Percentiles rank a stretch among this genome's conserved stretches.
phyloP scores from a whole-genome alignment of 495 filamentous ascomycete genomes.

The Elasticomyces elasticus region DNA sequence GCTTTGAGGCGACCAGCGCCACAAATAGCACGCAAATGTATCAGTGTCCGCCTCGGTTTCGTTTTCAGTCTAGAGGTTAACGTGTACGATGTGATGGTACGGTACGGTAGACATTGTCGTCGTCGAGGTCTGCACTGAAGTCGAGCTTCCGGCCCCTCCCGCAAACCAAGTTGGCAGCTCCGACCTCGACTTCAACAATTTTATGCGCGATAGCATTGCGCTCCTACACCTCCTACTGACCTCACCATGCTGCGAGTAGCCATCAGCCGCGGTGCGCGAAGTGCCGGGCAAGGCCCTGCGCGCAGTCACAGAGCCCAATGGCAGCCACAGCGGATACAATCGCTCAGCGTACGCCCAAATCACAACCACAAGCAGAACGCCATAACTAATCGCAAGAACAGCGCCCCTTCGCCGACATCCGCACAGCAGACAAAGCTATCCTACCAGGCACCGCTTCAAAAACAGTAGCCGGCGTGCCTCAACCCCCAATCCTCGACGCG shows the following conservation, averaged over 20 bases:
- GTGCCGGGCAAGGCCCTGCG: slow-evolving; percentile 7
- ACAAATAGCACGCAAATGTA: too few relatives aligned
- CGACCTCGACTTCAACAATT: too few relatives aligned
- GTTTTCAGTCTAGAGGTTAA: too few relatives aligned
- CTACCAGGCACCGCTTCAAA: slow-evolving; percentile 50
- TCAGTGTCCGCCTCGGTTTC: too few relatives aligned
- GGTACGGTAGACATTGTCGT: too few relatives aligned
- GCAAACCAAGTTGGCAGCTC: background rate
- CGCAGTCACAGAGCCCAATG: slow-evolving; percentile 9
- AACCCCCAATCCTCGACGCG: slow-evolving; percentile 37
- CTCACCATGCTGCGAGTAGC: slow-evolving; percentile 10
- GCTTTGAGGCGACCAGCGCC: too few relatives aligned
- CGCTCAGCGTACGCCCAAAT: background rate
- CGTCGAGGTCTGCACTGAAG: too few relatives aligned
- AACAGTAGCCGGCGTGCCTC: slow-evolving; percentile 39
- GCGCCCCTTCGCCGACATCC: slow-evolving; percentile 51
- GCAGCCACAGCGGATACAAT: slow-evolving; percentile 12
- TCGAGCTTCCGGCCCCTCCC: too few relatives aligned
- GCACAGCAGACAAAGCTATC: slow-evolving; percentile 38
- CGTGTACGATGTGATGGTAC: too few relatives aligned
- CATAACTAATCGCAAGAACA: slow-evolving; percentile 17
- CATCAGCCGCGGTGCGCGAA: slow-evolving; percentile 7
- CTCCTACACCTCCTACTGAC: background rate
- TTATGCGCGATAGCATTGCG: background rate
- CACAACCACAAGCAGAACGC: background rate